Evolutionary conservation across 345 rosid species (phyloP), one percentile per base, ranked within the genome.

Genomic region (Pistacia integerrima): DNA sequence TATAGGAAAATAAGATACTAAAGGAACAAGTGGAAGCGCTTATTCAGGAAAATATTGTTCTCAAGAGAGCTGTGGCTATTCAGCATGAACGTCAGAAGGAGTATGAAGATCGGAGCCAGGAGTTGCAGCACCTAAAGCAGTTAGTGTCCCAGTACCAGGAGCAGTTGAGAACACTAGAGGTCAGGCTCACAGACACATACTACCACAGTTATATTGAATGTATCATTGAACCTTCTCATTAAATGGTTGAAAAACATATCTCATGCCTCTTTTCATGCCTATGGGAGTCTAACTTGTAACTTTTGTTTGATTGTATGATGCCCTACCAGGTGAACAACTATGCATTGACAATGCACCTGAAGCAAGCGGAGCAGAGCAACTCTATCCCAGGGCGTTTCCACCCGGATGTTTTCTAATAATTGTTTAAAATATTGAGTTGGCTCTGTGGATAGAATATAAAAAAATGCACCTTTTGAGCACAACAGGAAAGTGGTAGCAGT

Each of bases 51-150:
- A 93, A 93, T 68, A 54, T 84, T 30, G 69, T 91, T 70, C 93
- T 93, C 35, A 93, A 93, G 85, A 82, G 98, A 66, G 97, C 97
- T 8, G 93, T 93, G 51, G 67, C 90, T 36, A 91, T 91, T 67
- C 97, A 93, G 81, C 98, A 93, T 79, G 93, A 90, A 85, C 88
- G 92, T 66, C 97, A 89, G 77, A 93, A 75, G 72, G 98, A 89
- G 70, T 74, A 67, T 36, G 94, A 88, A 67, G 87, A 87, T 73
- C 88, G 80, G 77, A 84, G 78, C 73, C 89, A 89, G 77, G 97
- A 93, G 72, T 69, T 93, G 82, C 91, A 91, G 85, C 91, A 87
- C 73, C 75, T 93, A 83, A 89, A 88, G 84, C 94, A 93, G 77
- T 71, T 93, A 73, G 88, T 90, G 16, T 67, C 92, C 70, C 97